Base-by-base conservation (phyloP, 2,329 filamentous ascomycete species). In the Aspergillus intermedius region DNA sequence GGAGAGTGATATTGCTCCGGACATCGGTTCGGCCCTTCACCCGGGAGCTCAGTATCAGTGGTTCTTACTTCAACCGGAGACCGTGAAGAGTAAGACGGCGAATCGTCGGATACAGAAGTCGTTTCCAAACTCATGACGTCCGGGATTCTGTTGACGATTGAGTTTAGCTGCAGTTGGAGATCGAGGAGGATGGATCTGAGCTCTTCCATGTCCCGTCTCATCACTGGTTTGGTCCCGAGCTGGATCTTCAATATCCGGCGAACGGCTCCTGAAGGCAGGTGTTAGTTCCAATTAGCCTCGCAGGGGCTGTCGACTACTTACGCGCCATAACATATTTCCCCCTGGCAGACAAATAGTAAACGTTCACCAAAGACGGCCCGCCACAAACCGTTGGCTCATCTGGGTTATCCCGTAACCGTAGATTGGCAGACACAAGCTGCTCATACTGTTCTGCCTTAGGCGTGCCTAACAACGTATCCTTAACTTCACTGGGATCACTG, bases 241-340 rank as follows among this genome's bases (percentile, higher is more conserved):
- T 74, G 72, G 12, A 72, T 73, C 41, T 67, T 69, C 44, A 74
- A 52, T 7, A 75, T 68, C 40, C 61, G 68, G 28, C 73, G 68
- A 34, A 72, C 65, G 23, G 17, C 17, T 19, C 17, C 17, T 19
- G 17, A 19, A 19, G 17, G 17, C 17, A 19, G 17, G 17, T 19
- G 17, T 19, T 19, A 19, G 17, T 19, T 3, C 17, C 17, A 19
- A 19, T 19, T 19, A 19, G 17, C 17, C 17, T 3, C 3, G 17
- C 17, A 19, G 17, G 17, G 17, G 17, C 17, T 19, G 17, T 19
- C 17, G 17, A 19, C 17, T 19, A 19, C 70, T 59, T 54, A 73
- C 70, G 62, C 22, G 72, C 68, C 66, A 74, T 72, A 13, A 65
- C 65, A 49, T 74, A 74, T 62, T 73, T 74, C 2, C 71, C 72